phyloP scores from a whole-genome alignment of 108 stramenopile species.

The Mediolabrus comicus region DNA sequence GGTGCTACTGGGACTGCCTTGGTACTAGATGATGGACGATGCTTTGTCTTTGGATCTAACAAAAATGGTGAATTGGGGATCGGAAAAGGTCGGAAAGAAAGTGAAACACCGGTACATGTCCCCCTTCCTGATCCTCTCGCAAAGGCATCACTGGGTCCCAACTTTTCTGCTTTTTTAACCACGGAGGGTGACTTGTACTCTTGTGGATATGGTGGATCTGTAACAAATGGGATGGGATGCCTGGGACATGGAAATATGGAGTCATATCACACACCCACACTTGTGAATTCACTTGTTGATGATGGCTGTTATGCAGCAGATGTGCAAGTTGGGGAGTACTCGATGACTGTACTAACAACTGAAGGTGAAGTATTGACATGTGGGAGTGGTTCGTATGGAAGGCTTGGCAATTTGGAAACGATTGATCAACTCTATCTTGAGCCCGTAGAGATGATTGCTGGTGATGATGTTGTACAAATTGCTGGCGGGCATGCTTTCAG shows the following conservation, averaged over 20 bases:
- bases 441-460: slow-evolving; percentile 73
- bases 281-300: slow-evolving; percentile 73
- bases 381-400: slow-evolving; percentile 74
- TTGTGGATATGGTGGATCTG: slow-evolving; percentile 72
- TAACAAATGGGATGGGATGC: slow-evolving; percentile 63
- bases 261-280: slow-evolving; percentile 52
- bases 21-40: slow-evolving; percentile 48
- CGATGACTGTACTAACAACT: slow-evolving; percentile 81
- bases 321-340: slow-evolving; percentile 72
- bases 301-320: slow-evolving; percentile 73
- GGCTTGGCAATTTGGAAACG: slow-evolving; percentile 81
- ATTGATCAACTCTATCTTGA: slow-evolving; percentile 80
- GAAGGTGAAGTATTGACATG: slow-evolving; percentile 85
- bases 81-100: slow-evolving; percentile 19
- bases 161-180: slow-evolving; percentile 58
- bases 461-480: slow-evolving; percentile 54
- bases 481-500: slow-evolving; percentile 79
- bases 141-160: slow-evolving; percentile 54
- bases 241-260: slow-evolving; percentile 74
- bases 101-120: slow-evolving; percentile 10
- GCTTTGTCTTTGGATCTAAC: slow-evolving; percentile 66
- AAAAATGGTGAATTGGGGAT: slow-evolving; percentile 77
- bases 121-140: slow-evolving; percentile 23
- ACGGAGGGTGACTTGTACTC: slow-evolving; percentile 77
- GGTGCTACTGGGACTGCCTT: slow-evolving; percentile 69